phyloP scores from a whole-genome alignment of 2,329 filamentous ascomycete species.

The Fusarium stilboides region DNA sequence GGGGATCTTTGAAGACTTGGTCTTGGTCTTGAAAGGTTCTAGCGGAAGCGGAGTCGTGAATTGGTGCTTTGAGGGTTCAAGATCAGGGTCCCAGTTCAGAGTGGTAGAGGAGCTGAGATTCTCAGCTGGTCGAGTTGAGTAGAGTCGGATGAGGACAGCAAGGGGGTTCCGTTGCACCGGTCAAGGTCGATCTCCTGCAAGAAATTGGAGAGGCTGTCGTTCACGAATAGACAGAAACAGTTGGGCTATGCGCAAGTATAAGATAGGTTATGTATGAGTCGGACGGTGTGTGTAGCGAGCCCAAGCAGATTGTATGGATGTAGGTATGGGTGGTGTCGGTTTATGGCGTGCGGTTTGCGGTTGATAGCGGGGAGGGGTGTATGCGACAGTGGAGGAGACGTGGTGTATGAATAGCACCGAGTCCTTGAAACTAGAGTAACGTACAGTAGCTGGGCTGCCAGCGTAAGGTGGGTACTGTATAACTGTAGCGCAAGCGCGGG shows the following conservation, averaged over 20 bases:
- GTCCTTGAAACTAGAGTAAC: constrained; percentile 28
- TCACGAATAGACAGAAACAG: constrained; percentile 24
- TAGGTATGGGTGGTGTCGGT: constrained; percentile 44
- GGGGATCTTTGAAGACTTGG: constrained; percentile 35
- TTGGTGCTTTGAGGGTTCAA: constrained; percentile 21
- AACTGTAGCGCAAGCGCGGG: constrained; percentile 13
- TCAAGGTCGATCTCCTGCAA: constrained; percentile 46
- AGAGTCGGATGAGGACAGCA: constrained; percentile 23
- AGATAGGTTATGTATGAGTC: constrained; percentile 34
- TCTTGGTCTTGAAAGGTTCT: constrained; percentile 40
- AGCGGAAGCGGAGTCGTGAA: constrained; percentile 38
- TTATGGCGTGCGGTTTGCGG: constrained; percentile 45
- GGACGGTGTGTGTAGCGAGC: constrained; percentile 44
- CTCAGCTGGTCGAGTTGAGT: constrained; percentile 7
- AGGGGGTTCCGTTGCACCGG: constrained; percentile 41
- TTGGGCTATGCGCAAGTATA: constrained; percentile 31
- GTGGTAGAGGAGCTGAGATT: constrained; percentile 22
- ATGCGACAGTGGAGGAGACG: constrained; percentile 7
- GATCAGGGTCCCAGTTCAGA: constrained; percentile 28
- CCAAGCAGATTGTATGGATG: constrained; percentile 29
- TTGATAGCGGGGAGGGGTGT: constrained; percentile 42
- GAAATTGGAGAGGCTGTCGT: constrained; percentile 26
- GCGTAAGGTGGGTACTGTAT: constrained; percentile 32
- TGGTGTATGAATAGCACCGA: constrained; percentile 44
- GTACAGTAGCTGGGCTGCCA: constrained; percentile 8